Evolutionary conservation across 768 basidiomycete genomes (phyloP).

Genomic region (Mycena vitilis): DNA sequence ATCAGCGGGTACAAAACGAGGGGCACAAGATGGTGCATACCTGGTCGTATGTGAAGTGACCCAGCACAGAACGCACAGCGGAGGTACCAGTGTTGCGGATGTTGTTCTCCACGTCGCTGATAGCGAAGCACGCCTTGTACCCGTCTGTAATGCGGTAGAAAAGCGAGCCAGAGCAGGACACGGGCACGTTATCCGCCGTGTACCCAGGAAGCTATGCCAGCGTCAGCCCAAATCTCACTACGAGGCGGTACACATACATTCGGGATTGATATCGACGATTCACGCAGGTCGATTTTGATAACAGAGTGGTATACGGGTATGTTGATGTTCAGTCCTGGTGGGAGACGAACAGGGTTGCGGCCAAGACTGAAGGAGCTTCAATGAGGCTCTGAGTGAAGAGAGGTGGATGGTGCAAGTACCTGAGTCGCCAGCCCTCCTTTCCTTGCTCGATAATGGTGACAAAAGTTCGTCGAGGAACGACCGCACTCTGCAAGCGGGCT

Average conservation of each 20-base stretch:
- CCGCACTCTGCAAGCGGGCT: slow-evolving; percentile 3
- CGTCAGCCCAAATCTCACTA: neutral
- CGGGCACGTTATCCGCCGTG: slow-evolving; percentile 58
- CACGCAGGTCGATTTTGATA: slow-evolving; percentile 59
- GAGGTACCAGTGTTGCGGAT: slow-evolving; percentile 65
- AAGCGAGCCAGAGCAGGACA: slow-evolving; percentile 63
- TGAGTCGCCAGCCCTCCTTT: slow-evolving; percentile 63
- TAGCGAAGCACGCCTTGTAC: slow-evolving; percentile 65
- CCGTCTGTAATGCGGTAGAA: slow-evolving; percentile 65
- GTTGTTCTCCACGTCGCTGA: slow-evolving; percentile 61
- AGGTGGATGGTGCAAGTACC: slow-evolving; percentile 39
- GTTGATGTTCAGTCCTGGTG: slow-evolving; percentile 57
- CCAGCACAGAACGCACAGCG: slow-evolving; percentile 66
- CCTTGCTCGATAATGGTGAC: slow-evolving; percentile 66
- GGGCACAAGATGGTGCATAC: slow-evolving; percentile 34
- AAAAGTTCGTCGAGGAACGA: slow-evolving; percentile 45
- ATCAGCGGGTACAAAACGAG: neutral
- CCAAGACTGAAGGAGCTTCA: slow-evolving; percentile 50
- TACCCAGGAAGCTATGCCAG: slow-evolving; percentile 46
- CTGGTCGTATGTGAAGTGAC: slow-evolving; percentile 61
- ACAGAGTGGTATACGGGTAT: slow-evolving; percentile 61
- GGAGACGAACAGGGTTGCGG: slow-evolving; percentile 55
- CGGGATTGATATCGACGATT: slow-evolving; percentile 59
- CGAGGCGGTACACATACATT: slow-evolving; percentile 44
- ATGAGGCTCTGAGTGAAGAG: neutral